Evolutionary conservation across 768 basidiomycete species (phyloP), one percentile per base, ranked within the genome.

Genomic region (Rhizopogon vinicolor): DNA sequence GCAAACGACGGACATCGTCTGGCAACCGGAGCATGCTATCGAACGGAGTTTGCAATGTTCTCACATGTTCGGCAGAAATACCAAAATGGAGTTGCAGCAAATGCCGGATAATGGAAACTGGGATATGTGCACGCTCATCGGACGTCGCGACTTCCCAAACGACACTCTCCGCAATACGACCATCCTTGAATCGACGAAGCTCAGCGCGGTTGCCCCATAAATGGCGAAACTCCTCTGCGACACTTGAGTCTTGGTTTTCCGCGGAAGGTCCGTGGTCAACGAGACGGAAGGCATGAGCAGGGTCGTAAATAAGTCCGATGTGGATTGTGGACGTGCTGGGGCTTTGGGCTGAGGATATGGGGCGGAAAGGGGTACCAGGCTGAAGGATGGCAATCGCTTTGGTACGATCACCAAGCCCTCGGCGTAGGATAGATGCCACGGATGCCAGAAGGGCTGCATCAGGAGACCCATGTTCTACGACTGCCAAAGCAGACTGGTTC

Each of bases 131-230:
- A 28, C 91, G 85, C 57, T 93, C 91, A 51, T 96, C 93, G 0
- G 81, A 78, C 3, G 83, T 87, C 57, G 82, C 80, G 7, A 92
- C 83, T 18, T 97, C 89, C 97, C 97, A 99, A 3, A 98, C 94
- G n/a, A 98, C 93, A 61, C 89, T 92, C 69, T 98, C 93, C 5
- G 81, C 65, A 58, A 98, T 98, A 16, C 87, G 81, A 1, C 96
- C 96, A 63, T 99, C 95, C 69, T 98, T 95, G 78, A 99, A 99
- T 40, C 95, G 82, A 6, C 97, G 81, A 16, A 98, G 75, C 65
- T 98, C 96, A 0, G 94, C 86, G 68, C 93, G 96, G 40, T 82
- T 75, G 0, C 95, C 96, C 97, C 97, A 99, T 60, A 98, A 75
- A 5, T 83, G 79, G 22, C 87, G 83, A 78, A 97, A 99, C 3